Evolutionary conservation across 2,329 filamentous ascomycete genomes (phyloP), one percentile per base, ranked within the genome.

Genomic region (Epichloe coenophiala): DNA sequence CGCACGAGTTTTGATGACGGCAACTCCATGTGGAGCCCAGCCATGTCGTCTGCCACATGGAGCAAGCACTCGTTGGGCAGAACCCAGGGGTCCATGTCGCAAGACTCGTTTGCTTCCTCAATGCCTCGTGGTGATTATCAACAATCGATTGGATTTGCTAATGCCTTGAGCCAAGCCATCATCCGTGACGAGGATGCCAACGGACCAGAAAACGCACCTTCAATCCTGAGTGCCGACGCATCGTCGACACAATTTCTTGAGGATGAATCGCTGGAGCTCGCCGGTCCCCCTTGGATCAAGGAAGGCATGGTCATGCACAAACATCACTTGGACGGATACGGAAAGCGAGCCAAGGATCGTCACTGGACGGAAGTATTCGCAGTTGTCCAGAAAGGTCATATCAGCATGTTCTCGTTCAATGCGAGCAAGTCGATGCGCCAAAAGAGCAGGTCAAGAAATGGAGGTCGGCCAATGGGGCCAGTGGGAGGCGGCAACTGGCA

Each of bases 401-500:
- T 98, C 74, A 90, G 88, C 50, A 72, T 98, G 7, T 98, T 98
- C 69, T 94, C 89, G 0, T 98, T 98, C 69, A 84, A 82, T 45
- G 77, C 81, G n/a, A 83, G 81, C 55, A 93, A 93, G 64, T 87
- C 86, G 1, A 71, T 82, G 58, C 77, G 83, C 36, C 77, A 81
- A 58, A 89, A 88, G 65, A 74, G 69, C 55, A 81, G 79, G 55
- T 72, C 66, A 8, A 72, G 76, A 48, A 67, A 69, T 38, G 70
- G 72, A 21, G 68, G 73, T 52, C 73, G 72, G 54, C 67, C 72
- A 48, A 73, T 72, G 51, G 76, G 77, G 9, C 81, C 86, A 6
- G 93, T 97, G 2, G 93, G 93, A 57, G 93, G 93, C 54, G 93
- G 93, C 23, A 97, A 98, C 65, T 98, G 93, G 93, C 91, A 91